These are phyloP conservation scores for Coemansia asiatica DNA, from an alignment of 192 early-diverging fungal genomes.

Conservation along the genomic window DNA sequence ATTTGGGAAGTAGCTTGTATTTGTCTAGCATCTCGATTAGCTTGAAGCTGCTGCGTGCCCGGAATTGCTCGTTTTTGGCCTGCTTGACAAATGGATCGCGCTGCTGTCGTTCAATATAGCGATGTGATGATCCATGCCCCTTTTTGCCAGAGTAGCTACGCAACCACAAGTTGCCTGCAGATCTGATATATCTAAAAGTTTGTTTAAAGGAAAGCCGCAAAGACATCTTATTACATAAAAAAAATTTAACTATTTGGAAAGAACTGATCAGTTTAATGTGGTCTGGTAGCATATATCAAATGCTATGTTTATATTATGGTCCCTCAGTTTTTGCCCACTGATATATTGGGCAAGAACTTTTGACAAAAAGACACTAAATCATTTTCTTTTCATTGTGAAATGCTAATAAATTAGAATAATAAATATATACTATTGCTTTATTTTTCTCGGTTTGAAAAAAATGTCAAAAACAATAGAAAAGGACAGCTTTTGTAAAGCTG, in stretches of 20 bases:
- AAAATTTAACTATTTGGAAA: too few species aligned
- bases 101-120: conserved; percentile 67
- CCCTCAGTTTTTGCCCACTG: not conserved
- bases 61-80: conserved; percentile 59
- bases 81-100: conserved; percentile 69
- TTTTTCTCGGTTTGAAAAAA: not conserved
- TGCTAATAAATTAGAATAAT: too few species aligned
- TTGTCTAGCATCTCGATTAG: conserved; percentile 60
- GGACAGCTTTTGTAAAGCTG: not conserved
- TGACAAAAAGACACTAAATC: not conserved
- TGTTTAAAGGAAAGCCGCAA: not conserved
- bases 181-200: not conserved
- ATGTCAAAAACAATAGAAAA: not conserved
- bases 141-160: conserved; percentile 32
- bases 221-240: not conserved
- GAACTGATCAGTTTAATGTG: not conserved
- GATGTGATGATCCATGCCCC: conserved; percentile 47
- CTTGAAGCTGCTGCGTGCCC: conserved; percentile 78
- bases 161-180: not conserved
- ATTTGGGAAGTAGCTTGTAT: conserved; percentile 40
- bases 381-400: too few species aligned
- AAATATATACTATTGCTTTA: too few species aligned
- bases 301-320: not conserved
- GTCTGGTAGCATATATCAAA: not conserved
- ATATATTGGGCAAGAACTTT: not conserved